These are phyloP conservation scores for Trichoderma lentiforme DNA, from an alignment of 2,329 filamentous ascomycete genomes.

Conservation along the genomic window DNA sequence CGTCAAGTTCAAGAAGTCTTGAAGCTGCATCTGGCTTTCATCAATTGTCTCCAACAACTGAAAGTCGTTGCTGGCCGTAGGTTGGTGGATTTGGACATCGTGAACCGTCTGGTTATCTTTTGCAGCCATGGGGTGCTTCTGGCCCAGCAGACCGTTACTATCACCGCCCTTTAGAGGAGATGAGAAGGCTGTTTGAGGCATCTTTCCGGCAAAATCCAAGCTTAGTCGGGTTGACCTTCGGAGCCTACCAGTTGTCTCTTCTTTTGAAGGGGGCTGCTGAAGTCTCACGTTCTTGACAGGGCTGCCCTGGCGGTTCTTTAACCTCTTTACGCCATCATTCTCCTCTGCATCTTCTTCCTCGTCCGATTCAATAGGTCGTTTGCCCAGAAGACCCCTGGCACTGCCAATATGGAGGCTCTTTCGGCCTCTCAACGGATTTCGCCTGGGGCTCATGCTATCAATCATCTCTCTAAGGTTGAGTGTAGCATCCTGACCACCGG, in stretches of 20 bases:
- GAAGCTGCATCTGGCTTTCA: conserved; percentile 69
- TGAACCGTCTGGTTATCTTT: conserved; percentile 46
- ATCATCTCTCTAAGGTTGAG: conserved; percentile 74
- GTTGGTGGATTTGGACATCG: conserved; percentile 44
- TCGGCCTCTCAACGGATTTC: conserved; percentile 61
- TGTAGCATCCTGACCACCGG: conserved; percentile 59
- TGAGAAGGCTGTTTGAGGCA: conserved; percentile 44
- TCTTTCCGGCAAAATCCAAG: conserved; percentile 41
- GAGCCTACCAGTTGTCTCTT: conserved; percentile 61
- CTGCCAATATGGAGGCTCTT: conserved; percentile 77
- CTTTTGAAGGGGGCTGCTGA: conserved; percentile 65
- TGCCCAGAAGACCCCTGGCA: conserved; percentile 69
- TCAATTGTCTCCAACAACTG: conserved; percentile 48
- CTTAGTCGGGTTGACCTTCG: conserved; percentile 49
- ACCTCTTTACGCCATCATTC: conserved; percentile 61
- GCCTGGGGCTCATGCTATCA: conserved; percentile 72
- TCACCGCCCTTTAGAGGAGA: conserved; percentile 43
- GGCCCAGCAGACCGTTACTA: conserved; percentile 54
- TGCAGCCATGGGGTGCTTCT: conserved; percentile 54
- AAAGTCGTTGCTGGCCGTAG: conserved; percentile 38
- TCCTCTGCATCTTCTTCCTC: conserved; percentile 59
- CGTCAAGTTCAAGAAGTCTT: conserved; percentile 92
- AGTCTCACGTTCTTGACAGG: conserved; percentile 73
- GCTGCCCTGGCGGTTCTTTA: conserved; percentile 69
- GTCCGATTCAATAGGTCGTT: conserved; percentile 70